Evolutionary conservation across 139 green algal genomes (phyloP), one percentile per base, ranked within the genome.

Genomic region (Haematococcus sp.): DNA sequence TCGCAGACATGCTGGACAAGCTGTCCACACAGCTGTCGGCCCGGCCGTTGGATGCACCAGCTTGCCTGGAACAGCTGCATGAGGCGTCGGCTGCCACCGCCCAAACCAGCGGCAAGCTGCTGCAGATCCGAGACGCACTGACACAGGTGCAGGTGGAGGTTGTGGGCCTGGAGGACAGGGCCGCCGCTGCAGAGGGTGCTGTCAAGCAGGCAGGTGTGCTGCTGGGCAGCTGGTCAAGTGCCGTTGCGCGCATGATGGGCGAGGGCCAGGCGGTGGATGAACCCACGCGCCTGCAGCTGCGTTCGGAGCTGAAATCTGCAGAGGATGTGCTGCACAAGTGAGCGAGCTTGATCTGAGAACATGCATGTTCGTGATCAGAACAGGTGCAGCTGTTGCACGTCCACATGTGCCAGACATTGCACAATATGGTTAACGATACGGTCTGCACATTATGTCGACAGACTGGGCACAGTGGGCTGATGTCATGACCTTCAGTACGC

Each of bases 301-400:
- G 64, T 22, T 67, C 66, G 27, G 77, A 83, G 59, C 65, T 83
- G 30, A 77, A 79, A 68, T 59, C 49, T 9, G 33, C 32, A 30
- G 69, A 75, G 55, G 40, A 63, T 13, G 31, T 32, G 9, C 25
- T 75, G 52, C 69, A 75, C 55, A 63, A 28, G 63, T 70, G 40
- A 33, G 58, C 28, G 54, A 54, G 13, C 11, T 54, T 11, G 13
- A 54, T 11, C n/a, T n/a, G n/a, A n/a, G n/a, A n/a, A n/a, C n/a
- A n/a, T n/a, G n/a, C n/a, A n/a, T n/a, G n/a, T n/a, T n/a, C n/a
- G n/a, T n/a, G n/a, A n/a, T n/a, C n/a, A n/a, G n/a, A n/a, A n/a
- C n/a, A n/a, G n/a, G n/a, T 49, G 40, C 40, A 49, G 22, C 54
- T 28, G 22, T 13, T 61, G 9, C 54, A n/a, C n/a, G n/a, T n/a